A percentile compares a stretch with the other conserved stretches of the same genome.
These are phyloP conservation scores for Fistulifera pelliculosa DNA, from an alignment of 108 stramenopile species.

Conservation along the genomic window DNA sequence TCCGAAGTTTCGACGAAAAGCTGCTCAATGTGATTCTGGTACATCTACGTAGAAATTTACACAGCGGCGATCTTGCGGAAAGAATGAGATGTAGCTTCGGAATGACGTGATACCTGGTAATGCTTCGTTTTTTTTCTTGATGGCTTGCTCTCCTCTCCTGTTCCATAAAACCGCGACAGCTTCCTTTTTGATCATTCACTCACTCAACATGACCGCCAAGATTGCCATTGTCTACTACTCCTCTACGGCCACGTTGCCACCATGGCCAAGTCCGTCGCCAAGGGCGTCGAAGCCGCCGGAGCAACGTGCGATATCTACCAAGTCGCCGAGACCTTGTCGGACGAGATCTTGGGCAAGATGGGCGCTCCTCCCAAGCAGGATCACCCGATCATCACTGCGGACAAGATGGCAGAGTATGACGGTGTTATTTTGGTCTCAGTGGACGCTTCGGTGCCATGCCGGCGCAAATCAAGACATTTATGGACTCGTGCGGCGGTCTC, in stretches of 20 bases:
- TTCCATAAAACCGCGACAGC: too few relatives aligned
- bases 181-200: too few relatives aligned
- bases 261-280: constrained; percentile 34
- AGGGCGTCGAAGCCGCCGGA: constrained; percentile 41
- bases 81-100: too few relatives aligned
- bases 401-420: constrained; percentile 42
- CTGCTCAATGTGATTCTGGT: too few relatives aligned
- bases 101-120: too few relatives aligned
- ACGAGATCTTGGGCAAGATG: constrained; percentile 62
- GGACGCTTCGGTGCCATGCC: constrained; percentile 51
- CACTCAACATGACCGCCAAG: constrained; percentile 21
- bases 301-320: constrained; percentile 37
- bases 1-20: too few relatives aligned
- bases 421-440: constrained; percentile 62
- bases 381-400: constrained; percentile 32
- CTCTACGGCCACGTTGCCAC: constrained; percentile 47
- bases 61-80: too few relatives aligned
- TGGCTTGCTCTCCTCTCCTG: too few relatives aligned
- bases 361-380: constrained; percentile 38
- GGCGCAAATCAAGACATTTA: constrained; percentile 70
- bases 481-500: constrained; percentile 56
- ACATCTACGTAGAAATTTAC: too few relatives aligned
- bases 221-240: constrained; percentile 49
- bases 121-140: too few relatives aligned
- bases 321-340: constrained; percentile 56